Percentiles rank a stretch among this genome's conserved stretches.
These are phyloP conservation scores for Epichloe uncinata DNA, from an alignment of 2,329 filamentous ascomycete genomes.

Conservation along the genomic window DNA sequence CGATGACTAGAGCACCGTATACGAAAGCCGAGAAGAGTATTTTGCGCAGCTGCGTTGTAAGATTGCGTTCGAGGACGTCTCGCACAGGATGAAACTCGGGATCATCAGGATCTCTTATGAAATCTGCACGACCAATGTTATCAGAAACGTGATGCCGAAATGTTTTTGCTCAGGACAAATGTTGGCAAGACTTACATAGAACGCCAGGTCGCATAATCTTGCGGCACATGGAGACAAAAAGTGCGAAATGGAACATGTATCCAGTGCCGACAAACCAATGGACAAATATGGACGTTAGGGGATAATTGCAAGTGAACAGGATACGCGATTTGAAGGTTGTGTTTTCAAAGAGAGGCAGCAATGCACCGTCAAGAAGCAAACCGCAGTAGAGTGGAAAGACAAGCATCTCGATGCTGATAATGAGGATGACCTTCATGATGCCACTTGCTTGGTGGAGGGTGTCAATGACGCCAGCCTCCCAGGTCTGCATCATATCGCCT, in stretches of 20 bases:
- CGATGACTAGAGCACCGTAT: slow-evolving; percentile 81
- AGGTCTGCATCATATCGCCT: slow-evolving; percentile 40
- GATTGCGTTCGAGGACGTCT: slow-evolving; percentile 85
- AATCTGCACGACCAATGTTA: slow-evolving; percentile 41
- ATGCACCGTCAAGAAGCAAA: slow-evolving; percentile 72
- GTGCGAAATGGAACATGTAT: slow-evolving; percentile 99
- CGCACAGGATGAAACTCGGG: slow-evolving; percentile 96
- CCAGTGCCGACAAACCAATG: slow-evolving; percentile 98
- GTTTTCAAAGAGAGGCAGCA: slow-evolving; percentile 77
- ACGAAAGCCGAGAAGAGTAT: slow-evolving; percentile 93
- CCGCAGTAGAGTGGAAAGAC: slow-evolving; percentile 94
- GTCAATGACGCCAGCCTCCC: slow-evolving; percentile 71
- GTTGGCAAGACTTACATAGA: slow-evolving; percentile 51
- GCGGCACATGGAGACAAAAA: slow-evolving; percentile 97
- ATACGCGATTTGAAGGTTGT: slow-evolving; percentile 67
- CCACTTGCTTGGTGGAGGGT: slow-evolving; percentile 85
- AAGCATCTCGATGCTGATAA: slow-evolving; percentile 98
- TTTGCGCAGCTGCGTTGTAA: slow-evolving; percentile 86
- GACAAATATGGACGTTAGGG: slow-evolving; percentile 84
- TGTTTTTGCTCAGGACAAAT: not conserved
- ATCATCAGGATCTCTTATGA: slow-evolving; percentile 95
- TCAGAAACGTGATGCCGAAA: not conserved
- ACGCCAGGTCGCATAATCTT: slow-evolving; percentile 95
- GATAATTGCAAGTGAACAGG: slow-evolving; percentile 63
- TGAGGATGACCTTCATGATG: slow-evolving; percentile 93